Base-by-base conservation (phyloP, 768 basidiomycete species). In the Pulveroboletus sp. region DNA sequence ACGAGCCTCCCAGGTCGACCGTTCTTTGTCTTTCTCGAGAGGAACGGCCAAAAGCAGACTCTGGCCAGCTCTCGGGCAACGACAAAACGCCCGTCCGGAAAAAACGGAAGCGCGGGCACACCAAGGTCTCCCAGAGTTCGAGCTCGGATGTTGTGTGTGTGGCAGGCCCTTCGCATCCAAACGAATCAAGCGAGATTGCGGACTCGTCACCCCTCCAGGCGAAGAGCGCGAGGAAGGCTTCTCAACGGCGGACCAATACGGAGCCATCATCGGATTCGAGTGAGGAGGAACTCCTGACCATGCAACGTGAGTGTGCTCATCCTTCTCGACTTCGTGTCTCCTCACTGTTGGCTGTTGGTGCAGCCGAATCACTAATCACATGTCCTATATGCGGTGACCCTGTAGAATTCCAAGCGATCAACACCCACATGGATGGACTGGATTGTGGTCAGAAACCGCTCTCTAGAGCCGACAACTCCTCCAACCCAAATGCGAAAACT, bases 361-460 rank as follows among this genome's bases (percentile, higher is more conserved):
- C 53, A 79, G 75, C 69, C 9, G 42, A 53, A 43, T 49, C 54
- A 28, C 39, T 73, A 8, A 77, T 86, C 1, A 39, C 64, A 3
- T 92, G 89, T 60, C 89, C 89, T 8, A 51, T 87, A 45, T 92
- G 89, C 55, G 55, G 64, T 14, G 70, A 68, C 39, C 57, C 49
- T 9, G 73, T 87, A 21, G 70, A 67, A 18, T 74, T 73, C 31
- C 67, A 71, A 12, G 62, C 54, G 9, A 80, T 90, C 49, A 86
- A 89, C 52, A 47, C 55, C 6, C 89, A 92, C 60, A 75, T 91
- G 50, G 87, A 90, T 52, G 59, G 63, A 39, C 75, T 74, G 38
- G 71, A 72, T 7, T 92, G 73, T 60, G 50, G 68, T 68, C 50
- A 50, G 61, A n/a, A 52, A 55, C 31, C 47, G 45, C 18, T 36